A percentile compares a stretch with the other conserved stretches of the same genome.
Evolutionary conservation across 352 stramenopile species (phyloP).

Genomic region (Elongisporangium senticosum): DNA sequence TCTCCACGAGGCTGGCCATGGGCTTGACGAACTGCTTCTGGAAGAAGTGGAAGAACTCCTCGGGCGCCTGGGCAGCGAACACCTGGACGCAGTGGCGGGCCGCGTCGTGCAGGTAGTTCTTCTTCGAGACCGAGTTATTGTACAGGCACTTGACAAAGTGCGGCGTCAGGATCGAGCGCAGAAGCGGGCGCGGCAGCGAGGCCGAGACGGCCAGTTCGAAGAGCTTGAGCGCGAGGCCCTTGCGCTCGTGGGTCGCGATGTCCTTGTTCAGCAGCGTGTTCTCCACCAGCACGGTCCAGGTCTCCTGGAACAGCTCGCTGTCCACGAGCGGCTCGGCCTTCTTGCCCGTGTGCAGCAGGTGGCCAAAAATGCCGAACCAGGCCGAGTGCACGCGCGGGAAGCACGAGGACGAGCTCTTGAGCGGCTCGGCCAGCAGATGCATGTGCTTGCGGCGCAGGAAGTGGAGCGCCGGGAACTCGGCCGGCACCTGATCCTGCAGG

Average conservation of each 20-base stretch:
- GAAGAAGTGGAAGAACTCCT: constrained; percentile 71
- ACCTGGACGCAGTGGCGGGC: constrained; percentile 60
- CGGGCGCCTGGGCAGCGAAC: constrained; percentile 39
- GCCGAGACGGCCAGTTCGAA: constrained; percentile 63
- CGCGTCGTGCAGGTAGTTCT: constrained; percentile 80
- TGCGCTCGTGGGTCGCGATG: constrained; percentile 68
- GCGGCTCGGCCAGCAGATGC: constrained; percentile 48
- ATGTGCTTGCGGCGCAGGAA: constrained; percentile 61
- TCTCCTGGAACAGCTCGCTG: constrained; percentile 65
- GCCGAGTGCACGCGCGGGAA: constrained; percentile 78
- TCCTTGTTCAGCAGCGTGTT: constrained; percentile 48
- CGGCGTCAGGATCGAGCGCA: constrained; percentile 65
- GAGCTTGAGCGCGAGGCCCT: constrained; percentile 74
- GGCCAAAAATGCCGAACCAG: constrained; percentile 73
- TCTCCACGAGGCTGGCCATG: constrained; percentile 48
- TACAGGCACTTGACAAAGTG: constrained; percentile 80
- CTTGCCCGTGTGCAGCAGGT: constrained; percentile 49
- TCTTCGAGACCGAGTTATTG: constrained; percentile 74
- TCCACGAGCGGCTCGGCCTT: constrained; percentile 38
- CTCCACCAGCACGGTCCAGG: constrained; percentile 78
- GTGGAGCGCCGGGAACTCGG: constrained; percentile 30
- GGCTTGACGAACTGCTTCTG: constrained; percentile 63
- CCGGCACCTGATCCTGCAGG: constrained; percentile 29
- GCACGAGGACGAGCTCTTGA: constrained; percentile 59
- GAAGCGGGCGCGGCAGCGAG: constrained; percentile 33